These are phyloP conservation scores for Solanum paucissectum DNA, from an alignment of 257 asterid species.

Conservation along the genomic window DNA sequence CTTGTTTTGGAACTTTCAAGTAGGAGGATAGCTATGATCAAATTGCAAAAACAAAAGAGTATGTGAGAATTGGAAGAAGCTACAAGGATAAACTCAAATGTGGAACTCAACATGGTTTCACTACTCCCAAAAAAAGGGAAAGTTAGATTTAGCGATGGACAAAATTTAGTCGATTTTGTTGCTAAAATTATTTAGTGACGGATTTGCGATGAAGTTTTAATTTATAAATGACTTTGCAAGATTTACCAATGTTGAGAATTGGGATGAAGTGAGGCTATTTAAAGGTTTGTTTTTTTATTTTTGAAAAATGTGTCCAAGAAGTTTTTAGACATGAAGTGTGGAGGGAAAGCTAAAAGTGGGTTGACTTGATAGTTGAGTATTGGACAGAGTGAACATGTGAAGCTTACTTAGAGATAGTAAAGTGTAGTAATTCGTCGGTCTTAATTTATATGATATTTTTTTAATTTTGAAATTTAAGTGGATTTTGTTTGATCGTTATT, in stretches of 20 bases:
- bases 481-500: no score
- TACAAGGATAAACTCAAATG: conserved; percentile 35
- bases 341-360: conserved; percentile 26
- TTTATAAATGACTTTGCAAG: neutral
- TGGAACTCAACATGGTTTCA: conserved; percentile 29
- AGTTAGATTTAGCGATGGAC: neutral
- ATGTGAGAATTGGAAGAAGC: conserved; percentile 47
- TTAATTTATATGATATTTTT: no score
- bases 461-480: no score
- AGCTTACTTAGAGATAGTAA: neutral
- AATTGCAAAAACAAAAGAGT: conserved; percentile 49
- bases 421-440: neutral
- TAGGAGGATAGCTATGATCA: conserved; percentile 43
- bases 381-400: neutral
- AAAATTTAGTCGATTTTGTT: no score
- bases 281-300: neutral
- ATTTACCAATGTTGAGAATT: neutral
- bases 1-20: conserved; percentile 21
- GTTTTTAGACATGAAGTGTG: conserved; percentile 19
- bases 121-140: neutral
- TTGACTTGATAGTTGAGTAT: neutral
- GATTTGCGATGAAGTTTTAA: neutral
- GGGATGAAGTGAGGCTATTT: neutral
- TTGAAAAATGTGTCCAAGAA: conserved; percentile 11
- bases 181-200: no score